Base-by-base conservation (phyloP, 495 filamentous ascomycete species). In the Podospora sp. region DNA sequence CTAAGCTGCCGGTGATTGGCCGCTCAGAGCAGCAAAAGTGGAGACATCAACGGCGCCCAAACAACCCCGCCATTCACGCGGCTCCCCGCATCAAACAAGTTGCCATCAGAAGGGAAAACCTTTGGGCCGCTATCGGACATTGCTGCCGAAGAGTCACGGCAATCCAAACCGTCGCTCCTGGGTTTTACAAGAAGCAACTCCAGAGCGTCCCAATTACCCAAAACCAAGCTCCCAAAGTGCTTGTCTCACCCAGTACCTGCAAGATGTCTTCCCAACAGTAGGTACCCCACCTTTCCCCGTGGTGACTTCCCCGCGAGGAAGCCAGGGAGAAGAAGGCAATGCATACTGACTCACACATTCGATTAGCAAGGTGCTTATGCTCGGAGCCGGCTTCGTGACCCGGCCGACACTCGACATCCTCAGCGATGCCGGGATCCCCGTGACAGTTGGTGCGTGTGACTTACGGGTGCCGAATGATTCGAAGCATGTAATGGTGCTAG, bases 361-460 rank as follows among this genome's bases (percentile, higher is more conserved):
- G 12, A 46, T 35, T 66, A 75, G 75, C 60, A 77, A 72, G 73
- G 90, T 90, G 77, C 87, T 92, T 49, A 86, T 93, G 74, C 83
- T 92, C 60, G 91, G 90, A 67, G 86, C 90, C 55, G 91, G 91
- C 70, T 93, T 93, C 79, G 91, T 96, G 70, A 91, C 91, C 60
- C 86, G 86, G 72, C 93, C 93, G 50, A 92, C 91, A 49, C 85
- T 94, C 53, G 87, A 93, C 71, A 83, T 94, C 70, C 87, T 96
- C 63, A 85, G 80, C 81, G 86, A 94, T 62, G 82, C 90, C 51
- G 91, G 86, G 63, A 86, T 96, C 73, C 77, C 88, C n/a, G 91
- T 94, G 61, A 92, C 90, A 51, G 91, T 96, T 77, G 92, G 91
- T 92, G 87, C 70, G 87, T 79, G 66, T 25, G 52, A n/a, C 18